Base-by-base conservation (phyloP, 169 alveolate genomes). In the Cryptosporidium sp. region DNA sequence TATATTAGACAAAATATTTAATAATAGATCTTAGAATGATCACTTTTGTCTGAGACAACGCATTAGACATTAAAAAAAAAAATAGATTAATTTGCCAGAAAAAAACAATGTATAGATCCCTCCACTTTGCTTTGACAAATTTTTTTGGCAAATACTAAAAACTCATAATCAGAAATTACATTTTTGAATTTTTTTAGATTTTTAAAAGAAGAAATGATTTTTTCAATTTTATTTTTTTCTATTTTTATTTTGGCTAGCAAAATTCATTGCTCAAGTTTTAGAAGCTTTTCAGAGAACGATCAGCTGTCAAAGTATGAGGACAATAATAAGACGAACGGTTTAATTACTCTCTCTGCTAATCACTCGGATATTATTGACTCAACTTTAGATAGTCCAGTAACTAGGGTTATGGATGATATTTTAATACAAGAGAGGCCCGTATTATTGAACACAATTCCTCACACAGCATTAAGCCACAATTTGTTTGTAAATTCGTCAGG, bases 391-490 rank as follows among this genome's bases (percentile, higher is more conserved):
- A 70, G 16, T 26, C 69, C 33, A 70, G 3, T 21, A 31, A 16
- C 51, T 18, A 12, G 86, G 9, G 21, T 33, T 5, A 52, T 53
- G 68, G 86, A 73, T n/a, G 70, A 73, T 56, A 10, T 73, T 51
- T 53, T 73, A n/a, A 58, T 44, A 14, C 86, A 73, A 4, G 86
- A 73, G 35, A 73, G 37, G 12, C 86, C 86, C 8, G 86, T 73
- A 12, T 60, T 73, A 33, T 37, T 73, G 18, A 73, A 73, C 33
- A 73, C 86, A n/a, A 73, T 73, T n/a, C 86, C 86, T 7, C 86
- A 73, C 18, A 73, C 86, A 35, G 52, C 31, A 9, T 10, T 60
- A 37, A 73, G 56, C 16, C 86, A 73, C 53, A 37, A 48, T n/a
- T 23, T 73, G 0, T 73, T 73, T 31, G 70, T 73, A 16, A 73